These are phyloP conservation scores for Mallotus repandus DNA, from an alignment of 441 rosid species.

Conservation along the genomic window DNA sequence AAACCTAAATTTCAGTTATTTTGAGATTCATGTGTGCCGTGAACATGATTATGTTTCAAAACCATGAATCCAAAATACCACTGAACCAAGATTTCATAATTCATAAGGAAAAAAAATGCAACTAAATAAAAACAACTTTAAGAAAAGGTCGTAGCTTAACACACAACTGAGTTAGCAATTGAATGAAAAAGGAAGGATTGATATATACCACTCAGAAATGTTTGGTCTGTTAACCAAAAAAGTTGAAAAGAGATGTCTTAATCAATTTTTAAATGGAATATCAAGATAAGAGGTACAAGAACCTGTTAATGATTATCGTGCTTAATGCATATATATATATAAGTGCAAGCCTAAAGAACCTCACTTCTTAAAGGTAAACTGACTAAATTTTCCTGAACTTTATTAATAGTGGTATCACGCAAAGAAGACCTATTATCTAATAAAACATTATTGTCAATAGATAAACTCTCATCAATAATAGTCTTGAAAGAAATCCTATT, in stretches of 20 bases:
- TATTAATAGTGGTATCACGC: conserved; percentile 27
- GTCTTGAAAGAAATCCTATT: conserved; percentile 25
- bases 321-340: no score
- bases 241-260: no score
- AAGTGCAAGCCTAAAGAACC: conserved; percentile 81
- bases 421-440: conserved; percentile 26
- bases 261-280: no score
- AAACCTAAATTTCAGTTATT: no score
- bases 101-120: not conserved
- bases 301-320: no score
- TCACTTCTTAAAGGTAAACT: conserved; percentile 52
- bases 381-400: conserved; percentile 23
- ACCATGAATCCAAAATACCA: not conserved
- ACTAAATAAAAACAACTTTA: not conserved
- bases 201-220: no score
- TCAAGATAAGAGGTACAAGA: no score
- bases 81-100: not conserved
- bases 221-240: no score
- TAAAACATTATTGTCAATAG: conserved; percentile 21
- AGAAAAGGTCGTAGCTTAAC: not conserved
- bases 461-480: conserved; percentile 19
- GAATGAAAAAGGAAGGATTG: not conserved
- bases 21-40: no score
- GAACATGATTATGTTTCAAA: no score
- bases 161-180: not conserved